phyloP scores from a whole-genome alignment of 352 stramenopile genomes.

The Blastocystis hominis region DNA sequence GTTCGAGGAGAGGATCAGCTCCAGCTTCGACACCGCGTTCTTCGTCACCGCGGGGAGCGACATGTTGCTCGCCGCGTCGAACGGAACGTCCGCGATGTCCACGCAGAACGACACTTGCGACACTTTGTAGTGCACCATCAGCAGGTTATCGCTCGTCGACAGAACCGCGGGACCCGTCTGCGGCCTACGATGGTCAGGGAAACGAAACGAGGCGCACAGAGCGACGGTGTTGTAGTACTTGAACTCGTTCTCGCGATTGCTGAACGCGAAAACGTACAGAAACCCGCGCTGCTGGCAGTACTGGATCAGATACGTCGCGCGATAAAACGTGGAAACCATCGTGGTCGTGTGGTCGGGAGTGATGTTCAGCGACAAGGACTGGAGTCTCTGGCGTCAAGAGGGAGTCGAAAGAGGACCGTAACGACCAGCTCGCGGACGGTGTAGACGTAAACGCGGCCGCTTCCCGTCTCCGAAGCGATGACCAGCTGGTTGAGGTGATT shows the following conservation, averaged over 20 bases:
- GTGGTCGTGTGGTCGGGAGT: neutral
- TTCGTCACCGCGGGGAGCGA: neutral
- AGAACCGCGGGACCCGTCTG: neutral
- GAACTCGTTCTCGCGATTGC: slow-evolving; percentile 29
- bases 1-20: neutral
- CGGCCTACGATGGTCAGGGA: neutral
- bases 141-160: slow-evolving; percentile 22
- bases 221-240: slow-evolving; percentile 49
- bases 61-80: neutral
- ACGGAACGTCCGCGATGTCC: slow-evolving; percentile 24
- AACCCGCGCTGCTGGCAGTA: neutral
- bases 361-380: neutral
- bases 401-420: neutral
- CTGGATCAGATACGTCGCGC: slow-evolving; percentile 42
- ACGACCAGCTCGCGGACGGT: slow-evolving; percentile 41
- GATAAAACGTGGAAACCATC: slow-evolving; percentile 21
- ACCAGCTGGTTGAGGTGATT: slow-evolving; percentile 31
- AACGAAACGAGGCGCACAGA: neutral
- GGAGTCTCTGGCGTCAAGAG: neutral
- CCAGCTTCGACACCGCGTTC: neutral
- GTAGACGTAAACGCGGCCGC: neutral
- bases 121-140: neutral
- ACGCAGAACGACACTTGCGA: neutral
- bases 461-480: neutral
- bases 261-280: slow-evolving; percentile 48